phyloP scores from a whole-genome alignment of 208 protist species.

The Lotmaria passim region DNA sequence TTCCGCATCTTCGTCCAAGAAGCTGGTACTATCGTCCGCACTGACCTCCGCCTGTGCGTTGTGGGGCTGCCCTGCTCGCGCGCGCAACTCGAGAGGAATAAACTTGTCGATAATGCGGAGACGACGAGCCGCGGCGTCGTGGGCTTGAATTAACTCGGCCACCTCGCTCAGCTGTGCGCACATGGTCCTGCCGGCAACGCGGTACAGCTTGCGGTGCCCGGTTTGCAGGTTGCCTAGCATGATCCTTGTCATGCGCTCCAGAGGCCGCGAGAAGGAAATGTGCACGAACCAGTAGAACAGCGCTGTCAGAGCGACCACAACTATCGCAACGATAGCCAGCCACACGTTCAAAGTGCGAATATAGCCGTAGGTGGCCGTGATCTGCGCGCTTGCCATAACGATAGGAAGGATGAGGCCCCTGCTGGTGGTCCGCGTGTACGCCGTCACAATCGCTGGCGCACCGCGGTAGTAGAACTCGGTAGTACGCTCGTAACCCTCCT shows the following conservation, averaged over 20 bases:
- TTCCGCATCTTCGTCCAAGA: not conserved
- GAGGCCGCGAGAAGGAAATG: constrained; percentile 4
- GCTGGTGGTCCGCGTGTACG: not conserved
- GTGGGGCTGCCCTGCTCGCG: too few species aligned
- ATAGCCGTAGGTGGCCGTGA: not conserved
- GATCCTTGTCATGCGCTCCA: not conserved
- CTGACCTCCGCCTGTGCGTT: too few species aligned
- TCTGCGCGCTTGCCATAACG: constrained; percentile 6
- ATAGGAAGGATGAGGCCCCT: not conserved
- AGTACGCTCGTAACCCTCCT: not conserved
- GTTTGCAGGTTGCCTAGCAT: not conserved
- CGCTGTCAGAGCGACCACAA: constrained; percentile 2
- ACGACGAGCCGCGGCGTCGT: constrained; percentile 13
- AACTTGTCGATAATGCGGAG: constrained; percentile 24
- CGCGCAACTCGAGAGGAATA: constrained; percentile 8
- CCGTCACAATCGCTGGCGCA: constrained; percentile 1
- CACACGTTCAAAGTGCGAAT: not conserved
- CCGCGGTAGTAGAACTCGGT: constrained; percentile 2
- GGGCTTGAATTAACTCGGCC: constrained; percentile 6
- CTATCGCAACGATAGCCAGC: not conserved
- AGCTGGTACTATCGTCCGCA: not conserved
- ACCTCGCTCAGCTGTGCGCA: constrained; percentile 12
- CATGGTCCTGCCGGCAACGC: not conserved
- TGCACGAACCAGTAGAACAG: constrained; percentile 15
- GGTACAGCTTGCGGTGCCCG: not conserved